Percentiles rank a stretch among this genome's conserved stretches.
These are phyloP conservation scores for Castanea sativa DNA, from an alignment of 306 rosid species.

Conservation along the genomic window DNA sequence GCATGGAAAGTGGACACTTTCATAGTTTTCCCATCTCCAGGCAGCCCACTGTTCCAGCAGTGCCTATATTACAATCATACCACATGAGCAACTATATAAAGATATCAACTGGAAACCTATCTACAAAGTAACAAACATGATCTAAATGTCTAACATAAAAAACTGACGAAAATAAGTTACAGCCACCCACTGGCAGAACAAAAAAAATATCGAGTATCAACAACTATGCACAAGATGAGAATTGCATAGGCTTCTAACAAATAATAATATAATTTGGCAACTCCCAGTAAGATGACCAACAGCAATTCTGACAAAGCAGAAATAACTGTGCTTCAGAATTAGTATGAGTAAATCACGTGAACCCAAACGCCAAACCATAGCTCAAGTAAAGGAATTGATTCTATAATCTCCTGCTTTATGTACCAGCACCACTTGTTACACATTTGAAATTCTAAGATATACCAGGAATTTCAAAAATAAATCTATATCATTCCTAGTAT, in stretches of 20 bases:
- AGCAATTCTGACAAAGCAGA: background rate
- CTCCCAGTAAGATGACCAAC: background rate
- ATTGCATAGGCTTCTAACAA: background rate
- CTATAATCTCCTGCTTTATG: background rate
- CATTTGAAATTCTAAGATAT: background rate
- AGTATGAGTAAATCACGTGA: background rate
- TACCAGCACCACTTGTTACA: background rate
- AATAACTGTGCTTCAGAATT: background rate
- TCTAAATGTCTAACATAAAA: background rate
- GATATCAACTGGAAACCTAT: background rate
- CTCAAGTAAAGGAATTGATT: background rate
- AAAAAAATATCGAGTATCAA: background rate
- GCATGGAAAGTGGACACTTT: constrained; percentile 22
- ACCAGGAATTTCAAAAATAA: background rate
- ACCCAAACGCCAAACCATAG: background rate
- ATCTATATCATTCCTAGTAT: background rate
- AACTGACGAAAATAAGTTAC: background rate
- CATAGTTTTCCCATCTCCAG: constrained; percentile 28
- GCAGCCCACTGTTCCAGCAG: constrained; percentile 42
- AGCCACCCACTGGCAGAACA: background rate
- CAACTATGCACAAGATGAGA: background rate
- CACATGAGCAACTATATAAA: constrained; percentile 4
- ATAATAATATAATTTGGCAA: background rate
- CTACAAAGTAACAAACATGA: background rate
- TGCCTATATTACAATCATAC: constrained; percentile 34